Conservation (phyloP, 495 filamentous ascomycete species). For the Xylaria scruposa region DNA sequence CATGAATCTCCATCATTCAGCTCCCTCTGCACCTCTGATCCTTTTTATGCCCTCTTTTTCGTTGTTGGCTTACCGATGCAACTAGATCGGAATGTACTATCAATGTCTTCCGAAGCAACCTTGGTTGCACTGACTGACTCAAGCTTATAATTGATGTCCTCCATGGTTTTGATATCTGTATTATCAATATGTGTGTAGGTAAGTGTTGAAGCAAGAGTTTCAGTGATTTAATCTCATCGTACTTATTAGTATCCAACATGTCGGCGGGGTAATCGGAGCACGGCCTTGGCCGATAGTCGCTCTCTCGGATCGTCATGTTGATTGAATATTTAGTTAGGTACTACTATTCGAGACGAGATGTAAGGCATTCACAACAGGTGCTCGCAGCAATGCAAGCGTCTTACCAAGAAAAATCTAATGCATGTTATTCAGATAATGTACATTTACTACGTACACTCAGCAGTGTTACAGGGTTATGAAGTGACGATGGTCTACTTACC, state of each 20-base stretch:
- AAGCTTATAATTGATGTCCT: conserved; percentile 53
- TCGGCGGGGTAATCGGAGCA: conserved; percentile 24
- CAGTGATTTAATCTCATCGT: background rate
- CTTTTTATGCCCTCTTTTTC: background rate
- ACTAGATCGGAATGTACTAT: conserved; percentile 71
- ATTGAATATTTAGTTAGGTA: too few species aligned
- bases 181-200: background rate
- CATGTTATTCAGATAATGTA: background rate
- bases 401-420: background rate
- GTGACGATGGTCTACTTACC: too few species aligned
- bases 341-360: background rate
- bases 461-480: too few species aligned
- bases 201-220: background rate
- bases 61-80: conserved; percentile 64
- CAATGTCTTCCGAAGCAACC: conserved; percentile 66
- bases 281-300: conserved; percentile 18
- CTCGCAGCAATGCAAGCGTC: background rate
- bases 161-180: conserved; percentile 22
- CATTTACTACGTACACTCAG: background rate
- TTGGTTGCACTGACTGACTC: conserved; percentile 54
- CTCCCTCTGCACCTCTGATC: background rate
- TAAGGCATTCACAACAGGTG: background rate
- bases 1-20: conserved; percentile 4
- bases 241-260: background rate
- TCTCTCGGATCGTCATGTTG: conserved; percentile 5